These are phyloP conservation scores for Astrocystis sublimbata DNA, from an alignment of 495 filamentous ascomycete genomes.

Conservation along the genomic window DNA sequence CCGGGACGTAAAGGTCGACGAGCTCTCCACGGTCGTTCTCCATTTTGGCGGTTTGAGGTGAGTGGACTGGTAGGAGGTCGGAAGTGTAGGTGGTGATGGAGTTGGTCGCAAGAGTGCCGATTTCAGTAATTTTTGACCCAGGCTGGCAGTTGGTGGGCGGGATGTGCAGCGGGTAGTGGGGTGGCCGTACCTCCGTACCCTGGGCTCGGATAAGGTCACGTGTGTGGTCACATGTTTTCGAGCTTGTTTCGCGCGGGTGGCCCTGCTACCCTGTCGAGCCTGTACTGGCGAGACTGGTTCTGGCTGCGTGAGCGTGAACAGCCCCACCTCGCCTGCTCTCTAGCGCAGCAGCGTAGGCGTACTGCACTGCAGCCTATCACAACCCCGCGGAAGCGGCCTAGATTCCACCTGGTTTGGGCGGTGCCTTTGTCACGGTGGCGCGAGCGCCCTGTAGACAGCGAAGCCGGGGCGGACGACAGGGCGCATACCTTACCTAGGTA, in stretches of 20 bases:
- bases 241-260: constrained; percentile 18
- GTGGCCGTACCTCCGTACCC: constrained; percentile 20
- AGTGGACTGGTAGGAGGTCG: constrained; percentile 8
- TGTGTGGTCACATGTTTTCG: constrained; percentile 24
- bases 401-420: background rate
- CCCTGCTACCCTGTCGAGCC: background rate
- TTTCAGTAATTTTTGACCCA: constrained; percentile 22
- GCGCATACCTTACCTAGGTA: background rate
- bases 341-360: no score
- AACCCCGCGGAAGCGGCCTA: background rate
- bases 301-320: no score
- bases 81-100: constrained; percentile 15
- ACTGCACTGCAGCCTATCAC: background rate
- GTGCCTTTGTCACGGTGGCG: no score
- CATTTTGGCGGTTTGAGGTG: constrained; percentile 52
- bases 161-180: constrained; percentile 11
- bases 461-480: background rate
- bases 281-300: no score
- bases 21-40: constrained; percentile 98
- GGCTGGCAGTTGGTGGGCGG: constrained; percentile 10
- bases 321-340: no score
- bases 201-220: constrained; percentile 20
- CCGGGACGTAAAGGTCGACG: constrained; percentile 85
- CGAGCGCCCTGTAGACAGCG: background rate
- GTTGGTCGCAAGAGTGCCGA: constrained; percentile 22